Conservation (phyloP, 2,329 filamentous ascomycete genomes). For the Calonectria henricotiae region DNA sequence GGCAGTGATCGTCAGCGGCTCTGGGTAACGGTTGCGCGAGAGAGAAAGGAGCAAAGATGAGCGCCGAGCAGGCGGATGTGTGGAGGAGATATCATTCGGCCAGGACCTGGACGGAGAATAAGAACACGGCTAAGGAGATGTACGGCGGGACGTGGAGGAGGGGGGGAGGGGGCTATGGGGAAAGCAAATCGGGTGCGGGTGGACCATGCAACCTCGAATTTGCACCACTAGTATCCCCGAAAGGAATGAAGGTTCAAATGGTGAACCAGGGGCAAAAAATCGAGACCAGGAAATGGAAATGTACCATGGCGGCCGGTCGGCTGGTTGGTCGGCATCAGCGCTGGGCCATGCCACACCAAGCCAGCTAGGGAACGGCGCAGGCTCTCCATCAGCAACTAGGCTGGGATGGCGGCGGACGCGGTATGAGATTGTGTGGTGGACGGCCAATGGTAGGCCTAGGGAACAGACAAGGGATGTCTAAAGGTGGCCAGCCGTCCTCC, state of each 20-base stretch:
- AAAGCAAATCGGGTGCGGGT: slow-evolving; percentile 24
- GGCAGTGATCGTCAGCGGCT: slow-evolving; percentile 50
- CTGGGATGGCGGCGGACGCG: slow-evolving; percentile 21
- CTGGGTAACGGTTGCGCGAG: slow-evolving; percentile 43
- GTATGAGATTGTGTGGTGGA: slow-evolving; percentile 12
- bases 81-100: slow-evolving; percentile 35
- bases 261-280: slow-evolving; percentile 3
- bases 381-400: slow-evolving; percentile 26
- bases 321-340: slow-evolving; percentile 15
- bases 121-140: slow-evolving; percentile 36
- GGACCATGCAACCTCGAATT: slow-evolving; percentile 23
- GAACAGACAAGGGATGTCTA: neutral
- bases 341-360: slow-evolving; percentile 13
- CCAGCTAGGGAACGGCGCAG: slow-evolving; percentile 14
- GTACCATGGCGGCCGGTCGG: slow-evolving; percentile 22
- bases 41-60: slow-evolving; percentile 45
- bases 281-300: slow-evolving; percentile 15
- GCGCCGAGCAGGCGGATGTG: slow-evolving; percentile 28
- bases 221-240: slow-evolving; percentile 16
- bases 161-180: slow-evolving; percentile 18
- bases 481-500: neutral
- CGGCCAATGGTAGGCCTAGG: neutral
- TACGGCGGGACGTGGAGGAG: slow-evolving; percentile 9
- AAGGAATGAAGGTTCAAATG: slow-evolving; percentile 12
- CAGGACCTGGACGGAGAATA: slow-evolving; percentile 28